A percentile compares a stretch with the other conserved stretches of the same genome.
phyloP scores from a whole-genome alignment of 306 rosid genomes.

The Fragaria vesca region DNA sequence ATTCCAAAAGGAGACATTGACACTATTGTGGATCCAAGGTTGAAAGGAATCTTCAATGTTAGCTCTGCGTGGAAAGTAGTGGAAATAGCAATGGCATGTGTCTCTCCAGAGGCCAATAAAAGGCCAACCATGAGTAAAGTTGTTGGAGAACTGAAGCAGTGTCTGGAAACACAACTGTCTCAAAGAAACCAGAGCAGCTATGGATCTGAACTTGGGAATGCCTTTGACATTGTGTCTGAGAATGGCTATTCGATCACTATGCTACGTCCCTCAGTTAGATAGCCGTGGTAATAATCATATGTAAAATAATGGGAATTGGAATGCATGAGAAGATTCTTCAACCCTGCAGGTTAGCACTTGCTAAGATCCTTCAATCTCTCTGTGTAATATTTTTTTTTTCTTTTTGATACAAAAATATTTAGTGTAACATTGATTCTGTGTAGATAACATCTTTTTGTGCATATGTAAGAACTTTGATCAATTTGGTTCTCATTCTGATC shows the following conservation, averaged over 20 bases:
- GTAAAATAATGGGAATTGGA: background rate
- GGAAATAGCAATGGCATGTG: conserved; percentile 23
- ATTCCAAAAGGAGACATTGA: conserved; percentile 18
- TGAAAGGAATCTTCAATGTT: background rate
- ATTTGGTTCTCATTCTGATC: too few species aligned
- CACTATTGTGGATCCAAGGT: conserved; percentile 17
- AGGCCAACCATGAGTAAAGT: conserved; percentile 28
- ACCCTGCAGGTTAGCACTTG: background rate
- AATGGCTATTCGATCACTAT: background rate
- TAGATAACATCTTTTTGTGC: too few species aligned
- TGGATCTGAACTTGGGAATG: background rate
- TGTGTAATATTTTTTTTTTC: background rate
- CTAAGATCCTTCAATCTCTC: background rate
- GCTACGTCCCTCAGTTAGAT: conserved; percentile 9
- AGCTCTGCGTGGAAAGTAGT: conserved; percentile 32
- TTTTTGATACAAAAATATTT: too few species aligned
- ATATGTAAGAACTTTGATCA: too few species aligned
- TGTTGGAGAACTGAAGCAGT: conserved; percentile 20
- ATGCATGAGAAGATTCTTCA: background rate
- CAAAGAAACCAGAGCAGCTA: background rate
- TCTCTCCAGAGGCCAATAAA: background rate
- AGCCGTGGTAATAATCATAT: background rate
- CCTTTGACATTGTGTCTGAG: background rate
- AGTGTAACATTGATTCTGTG: too few species aligned
- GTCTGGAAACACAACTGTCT: conserved; percentile 12